phyloP scores from a whole-genome alignment of 1,139 yeast genomes.

The Spathaspora sp. region DNA sequence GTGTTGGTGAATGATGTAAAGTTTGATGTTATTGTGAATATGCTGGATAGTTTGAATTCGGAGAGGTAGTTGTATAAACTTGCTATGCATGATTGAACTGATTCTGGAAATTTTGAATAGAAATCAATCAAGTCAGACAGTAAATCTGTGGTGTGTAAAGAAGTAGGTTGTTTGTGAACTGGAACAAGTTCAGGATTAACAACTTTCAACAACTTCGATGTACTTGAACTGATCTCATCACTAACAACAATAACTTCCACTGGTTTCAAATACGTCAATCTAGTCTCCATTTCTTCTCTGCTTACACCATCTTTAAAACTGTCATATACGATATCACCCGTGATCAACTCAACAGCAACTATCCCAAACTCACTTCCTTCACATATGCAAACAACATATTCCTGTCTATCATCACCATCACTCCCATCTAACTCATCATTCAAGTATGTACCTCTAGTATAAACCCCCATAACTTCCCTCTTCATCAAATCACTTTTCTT shows the following conservation, averaged over 20 bases:
- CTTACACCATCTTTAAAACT: constrained; percentile 55
- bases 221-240: constrained; percentile 22
- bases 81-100: constrained; percentile 44
- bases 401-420: constrained; percentile 18
- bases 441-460: constrained; percentile 82
- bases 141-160: constrained; percentile 12
- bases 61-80: constrained; percentile 53
- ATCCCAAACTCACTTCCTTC: constrained; percentile 33
- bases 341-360: constrained; percentile 71
- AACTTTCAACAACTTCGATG: constrained; percentile 20
- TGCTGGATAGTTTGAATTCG: constrained; percentile 60
- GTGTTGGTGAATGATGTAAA: constrained; percentile 52
- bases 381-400: constrained; percentile 32
- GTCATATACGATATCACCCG: constrained; percentile 79
- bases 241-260: constrained; percentile 62
- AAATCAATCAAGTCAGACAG: constrained; percentile 21
- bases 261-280: constrained; percentile 73
- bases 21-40: constrained; percentile 52
- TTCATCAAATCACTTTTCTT: constrained; percentile 59
- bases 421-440: constrained; percentile 50
- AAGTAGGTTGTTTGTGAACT: constrained; percentile 9
- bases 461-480: constrained; percentile 68
- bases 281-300: constrained; percentile 65
- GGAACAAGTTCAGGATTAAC: constrained; percentile 17
- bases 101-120: constrained; percentile 21